These are phyloP conservation scores for Pelargonium citronellum DNA, from an alignment of 441 rosid genomes.

Conservation along the genomic window DNA sequence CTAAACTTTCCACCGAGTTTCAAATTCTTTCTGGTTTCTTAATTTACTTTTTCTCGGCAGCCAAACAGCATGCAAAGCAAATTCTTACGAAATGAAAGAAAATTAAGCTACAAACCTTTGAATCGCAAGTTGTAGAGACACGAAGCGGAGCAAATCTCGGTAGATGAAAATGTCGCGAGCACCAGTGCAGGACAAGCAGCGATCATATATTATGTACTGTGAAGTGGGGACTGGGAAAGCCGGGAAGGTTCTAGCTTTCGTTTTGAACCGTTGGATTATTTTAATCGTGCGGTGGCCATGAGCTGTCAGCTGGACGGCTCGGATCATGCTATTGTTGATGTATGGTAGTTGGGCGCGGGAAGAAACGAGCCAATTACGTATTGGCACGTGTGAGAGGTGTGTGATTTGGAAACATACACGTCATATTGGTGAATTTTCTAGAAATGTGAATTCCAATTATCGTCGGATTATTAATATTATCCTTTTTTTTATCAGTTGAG, in stretches of 20 bases:
- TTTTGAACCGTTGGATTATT: neutral
- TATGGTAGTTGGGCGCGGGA: neutral
- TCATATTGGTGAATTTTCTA: neutral
- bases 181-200: neutral
- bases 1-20: too few relatives aligned
- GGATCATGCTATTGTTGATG: conserved; percentile 1
- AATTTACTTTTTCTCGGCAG: too few relatives aligned
- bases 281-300: neutral
- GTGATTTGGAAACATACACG: neutral
- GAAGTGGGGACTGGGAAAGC: neutral
- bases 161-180: neutral
- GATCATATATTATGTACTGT: neutral
- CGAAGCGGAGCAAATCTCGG: too few relatives aligned
- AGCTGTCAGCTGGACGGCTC: neutral
- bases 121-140: too few relatives aligned
- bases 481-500: too few relatives aligned
- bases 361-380: neutral
- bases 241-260: conserved; percentile 5
- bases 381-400: neutral
- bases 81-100: too few relatives aligned
- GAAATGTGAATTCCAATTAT: neutral
- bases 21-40: too few relatives aligned
- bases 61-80: too few relatives aligned
- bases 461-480: too few relatives aligned
- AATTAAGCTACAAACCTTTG: too few relatives aligned